Percentiles rank a stretch among this genome's conserved stretches.
Conservation (phyloP, 345 rosid genomes). For the Orychophragmus violaceus region DNA sequence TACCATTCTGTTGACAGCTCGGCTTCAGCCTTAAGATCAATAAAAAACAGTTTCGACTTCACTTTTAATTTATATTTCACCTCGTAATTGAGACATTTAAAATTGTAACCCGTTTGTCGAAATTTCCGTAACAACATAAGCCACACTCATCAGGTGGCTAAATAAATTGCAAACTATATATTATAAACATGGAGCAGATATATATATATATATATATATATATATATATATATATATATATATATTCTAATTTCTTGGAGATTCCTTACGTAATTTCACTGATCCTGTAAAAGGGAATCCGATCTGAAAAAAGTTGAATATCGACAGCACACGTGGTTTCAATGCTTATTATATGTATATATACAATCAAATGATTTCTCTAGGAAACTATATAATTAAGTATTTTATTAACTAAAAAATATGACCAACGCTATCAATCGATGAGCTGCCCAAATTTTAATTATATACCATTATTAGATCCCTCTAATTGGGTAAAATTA, state of each 20-base stretch:
- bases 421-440: slow-evolving; percentile 11
- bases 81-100: no score
- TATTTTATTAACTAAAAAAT: not conserved
- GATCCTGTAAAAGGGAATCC: slow-evolving; percentile 9
- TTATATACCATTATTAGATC: not conserved
- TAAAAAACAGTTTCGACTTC: no score
- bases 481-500: not conserved
- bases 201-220: no score
- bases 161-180: not conserved
- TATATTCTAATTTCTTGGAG: not conserved
- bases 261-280: not conserved
- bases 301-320: not conserved
- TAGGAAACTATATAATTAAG: not conserved
- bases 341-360: no score
- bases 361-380: slow-evolving; percentile 3
- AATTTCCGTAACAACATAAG: no score
- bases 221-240: no score
- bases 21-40: no score
- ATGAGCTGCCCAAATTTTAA: slow-evolving; percentile 20
- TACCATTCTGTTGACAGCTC: no score
- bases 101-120: no score
- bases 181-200: not conserved
- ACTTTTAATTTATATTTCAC: no score
- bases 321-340: slow-evolving; percentile 26
- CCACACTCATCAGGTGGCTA: not conserved